Percentiles rank a stretch among this genome's conserved stretches.
Evolutionary conservation across 129 eudicot genomes (phyloP).

Genomic region (Tagetes erecta): DNA sequence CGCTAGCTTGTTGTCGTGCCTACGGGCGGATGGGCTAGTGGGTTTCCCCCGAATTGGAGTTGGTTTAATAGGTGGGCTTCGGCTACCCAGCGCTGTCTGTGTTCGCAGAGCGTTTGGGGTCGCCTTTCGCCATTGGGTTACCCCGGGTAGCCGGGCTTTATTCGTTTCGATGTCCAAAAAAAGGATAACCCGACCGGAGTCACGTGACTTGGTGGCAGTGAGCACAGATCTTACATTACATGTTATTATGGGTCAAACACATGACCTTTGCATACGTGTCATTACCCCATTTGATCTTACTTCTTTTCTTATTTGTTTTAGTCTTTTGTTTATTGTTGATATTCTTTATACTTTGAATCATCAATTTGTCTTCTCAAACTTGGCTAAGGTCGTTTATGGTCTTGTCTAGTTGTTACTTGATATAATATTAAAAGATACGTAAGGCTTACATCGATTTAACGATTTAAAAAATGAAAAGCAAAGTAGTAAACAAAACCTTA

Average conservation of each 20-base stretch:
- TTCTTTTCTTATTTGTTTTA: neutral
- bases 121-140: no score
- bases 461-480: no score
- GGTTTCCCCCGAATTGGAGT: no score
- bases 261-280: slow-evolving; percentile 31
- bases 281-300: neutral
- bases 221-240: slow-evolving; percentile 19
- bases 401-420: neutral
- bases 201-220: slow-evolving; percentile 40
- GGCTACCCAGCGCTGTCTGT: no score
- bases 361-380: slow-evolving; percentile 17
- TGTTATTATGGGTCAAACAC: slow-evolving; percentile 28
- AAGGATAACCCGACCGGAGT: slow-evolving; percentile 36
- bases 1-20: no score
- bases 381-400: slow-evolving; percentile 22
- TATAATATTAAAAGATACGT: neutral
- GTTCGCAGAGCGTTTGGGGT: no score
- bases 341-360: neutral
- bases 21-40: no score
- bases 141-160: no score
- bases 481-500: no score
- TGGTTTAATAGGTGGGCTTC: no score
- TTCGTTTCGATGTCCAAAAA: no score
- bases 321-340: slow-evolving; percentile 1
- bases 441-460: no score